phyloP scores from a whole-genome alignment of 768 basidiomycete species.

The Trametes cubensis region DNA sequence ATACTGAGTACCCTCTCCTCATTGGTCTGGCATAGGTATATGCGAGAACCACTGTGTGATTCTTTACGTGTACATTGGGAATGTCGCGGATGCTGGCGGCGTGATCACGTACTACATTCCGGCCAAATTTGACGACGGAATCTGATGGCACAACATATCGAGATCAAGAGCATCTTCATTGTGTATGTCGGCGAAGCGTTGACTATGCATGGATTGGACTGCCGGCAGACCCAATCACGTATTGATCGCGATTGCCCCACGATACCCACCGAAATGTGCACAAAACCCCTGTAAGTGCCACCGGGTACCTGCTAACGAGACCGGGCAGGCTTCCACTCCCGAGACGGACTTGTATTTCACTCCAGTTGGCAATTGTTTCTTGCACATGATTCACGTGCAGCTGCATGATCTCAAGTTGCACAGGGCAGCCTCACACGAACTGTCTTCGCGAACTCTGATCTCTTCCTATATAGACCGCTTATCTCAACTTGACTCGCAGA shows the following conservation, averaged over 20 bases:
- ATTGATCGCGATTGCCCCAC: too few species aligned
- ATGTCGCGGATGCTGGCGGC: slow-evolving; percentile 75
- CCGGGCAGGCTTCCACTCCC: neutral
- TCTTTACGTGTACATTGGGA: slow-evolving; percentile 87
- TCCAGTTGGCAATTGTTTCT: neutral
- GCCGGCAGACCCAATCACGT: too few species aligned
- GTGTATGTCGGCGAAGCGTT: neutral
- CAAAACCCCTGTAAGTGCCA: too few species aligned
- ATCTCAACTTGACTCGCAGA: neutral
- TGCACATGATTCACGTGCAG: too few species aligned
- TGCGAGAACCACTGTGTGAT: slow-evolving; percentile 85
- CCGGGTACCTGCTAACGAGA: neutral
- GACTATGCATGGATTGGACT: neutral
- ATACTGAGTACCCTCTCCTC: neutral
- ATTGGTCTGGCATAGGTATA: slow-evolving; percentile 51
- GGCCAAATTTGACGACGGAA: slow-evolving; percentile 63
- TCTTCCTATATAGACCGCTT: neutral
- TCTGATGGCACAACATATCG: too few species aligned
- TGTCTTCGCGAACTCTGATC: neutral
- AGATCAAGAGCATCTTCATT: too few species aligned
- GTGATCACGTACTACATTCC: slow-evolving; percentile 90
- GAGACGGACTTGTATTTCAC: neutral
- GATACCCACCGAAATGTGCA: neutral
- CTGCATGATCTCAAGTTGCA: too few species aligned
- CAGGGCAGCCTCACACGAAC: neutral